Percentiles rank a stretch among this genome's conserved stretches.
Evolutionary conservation across 192 early-diverging fungal species (phyloP).

Genomic region (Coemansia sp.): DNA sequence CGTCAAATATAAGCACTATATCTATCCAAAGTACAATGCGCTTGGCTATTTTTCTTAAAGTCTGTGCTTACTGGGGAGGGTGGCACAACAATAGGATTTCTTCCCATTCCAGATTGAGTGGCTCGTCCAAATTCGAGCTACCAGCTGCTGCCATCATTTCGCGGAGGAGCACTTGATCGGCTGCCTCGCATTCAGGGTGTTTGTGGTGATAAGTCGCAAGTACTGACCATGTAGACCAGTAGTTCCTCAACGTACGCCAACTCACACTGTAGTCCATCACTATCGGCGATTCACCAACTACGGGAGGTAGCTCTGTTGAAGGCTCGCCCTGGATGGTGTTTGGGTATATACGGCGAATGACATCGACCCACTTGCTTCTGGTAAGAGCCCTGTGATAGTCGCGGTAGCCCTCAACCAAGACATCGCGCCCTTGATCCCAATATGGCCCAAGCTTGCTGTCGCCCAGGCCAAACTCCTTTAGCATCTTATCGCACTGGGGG

Average conservation of each 20-base stretch:
- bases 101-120: conserved; percentile 33
- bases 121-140: conserved; percentile 25
- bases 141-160: conserved; percentile 37
- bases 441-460: conserved; percentile 8
- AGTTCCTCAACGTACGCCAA: conserved; percentile 22
- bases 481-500: conserved; percentile 39
- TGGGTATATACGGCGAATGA: conserved; percentile 21
- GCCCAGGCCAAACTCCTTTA: conserved; percentile 24
- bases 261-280: conserved; percentile 28
- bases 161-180: conserved; percentile 6
- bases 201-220: conserved; percentile 11
- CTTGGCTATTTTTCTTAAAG: background rate
- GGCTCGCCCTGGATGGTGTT: conserved; percentile 16
- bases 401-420: conserved; percentile 27
- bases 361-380: conserved; percentile 9
- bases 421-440: conserved; percentile 35
- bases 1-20: no score
- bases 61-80: conserved; percentile 9
- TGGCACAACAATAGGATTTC: conserved; percentile 27
- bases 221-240: conserved; percentile 28
- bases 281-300: background rate
- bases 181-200: conserved; percentile 23
- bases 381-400: conserved; percentile 23
- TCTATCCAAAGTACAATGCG: background rate
- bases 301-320: conserved; percentile 8